Conservation (phyloP, 768 basidiomycete species). For the Pleurotus pulmonarius region DNA sequence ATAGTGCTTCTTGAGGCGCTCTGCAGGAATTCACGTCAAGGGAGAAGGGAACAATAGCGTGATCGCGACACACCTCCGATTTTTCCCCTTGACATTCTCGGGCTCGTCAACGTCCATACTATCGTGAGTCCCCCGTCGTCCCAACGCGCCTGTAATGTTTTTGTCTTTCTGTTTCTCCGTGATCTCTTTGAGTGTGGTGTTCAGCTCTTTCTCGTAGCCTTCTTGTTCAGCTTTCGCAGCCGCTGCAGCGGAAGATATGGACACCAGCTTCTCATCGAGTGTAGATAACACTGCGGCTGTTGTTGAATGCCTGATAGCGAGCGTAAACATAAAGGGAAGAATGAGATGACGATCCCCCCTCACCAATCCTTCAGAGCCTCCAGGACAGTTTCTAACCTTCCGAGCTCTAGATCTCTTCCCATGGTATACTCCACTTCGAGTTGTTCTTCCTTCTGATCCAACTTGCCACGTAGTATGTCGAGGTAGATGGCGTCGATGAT, state of each 20-base stretch:
- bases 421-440: slow-evolving; percentile 91
- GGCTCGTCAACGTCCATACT: slow-evolving; percentile 70
- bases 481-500: slow-evolving; percentile 97
- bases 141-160: slow-evolving; percentile 27
- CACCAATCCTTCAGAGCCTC: slow-evolving; percentile 66
- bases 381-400: slow-evolving; percentile 57
- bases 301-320: slow-evolving; percentile 55
- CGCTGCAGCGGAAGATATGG: slow-evolving; percentile 44
- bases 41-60: neutral
- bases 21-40: slow-evolving; percentile 17
- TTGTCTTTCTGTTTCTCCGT: slow-evolving; percentile 62
- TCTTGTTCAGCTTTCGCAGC: slow-evolving; percentile 37
- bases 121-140: slow-evolving; percentile 17
- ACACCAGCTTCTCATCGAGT: slow-evolving; percentile 65
- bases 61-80: slow-evolving; percentile 49
- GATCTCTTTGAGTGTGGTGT: slow-evolving; percentile 55
- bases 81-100: slow-evolving; percentile 47
- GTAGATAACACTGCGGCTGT: slow-evolving; percentile 67
- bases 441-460: slow-evolving; percentile 89
- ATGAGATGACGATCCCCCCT: slow-evolving; percentile 15
- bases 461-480: slow-evolving; percentile 82
- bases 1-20: slow-evolving; percentile 35
- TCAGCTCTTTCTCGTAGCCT: slow-evolving; percentile 53
- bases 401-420: slow-evolving; percentile 87
- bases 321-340: neutral